Base-by-base conservation (phyloP, 2,329 filamentous ascomycete genomes). In the Penicillium sp. region DNA sequence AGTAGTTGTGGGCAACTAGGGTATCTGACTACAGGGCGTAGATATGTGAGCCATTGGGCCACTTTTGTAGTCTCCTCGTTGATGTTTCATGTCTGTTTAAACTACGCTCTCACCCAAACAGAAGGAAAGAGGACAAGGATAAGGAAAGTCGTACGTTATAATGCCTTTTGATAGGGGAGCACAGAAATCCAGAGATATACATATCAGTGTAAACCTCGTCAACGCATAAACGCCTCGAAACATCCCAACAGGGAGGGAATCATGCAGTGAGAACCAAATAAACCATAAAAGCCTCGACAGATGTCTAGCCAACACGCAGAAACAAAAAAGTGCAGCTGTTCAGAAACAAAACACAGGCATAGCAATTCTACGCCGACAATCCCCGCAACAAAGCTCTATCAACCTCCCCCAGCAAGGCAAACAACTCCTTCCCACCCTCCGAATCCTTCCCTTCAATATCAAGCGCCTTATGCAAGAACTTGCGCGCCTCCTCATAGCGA, bases 401-500 rank as follows among this genome's bases (percentile, higher is more conserved):
- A 70, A 90, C 74, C 51, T 82, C 82, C 49, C 81, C 80, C 67
- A 92, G 69, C 84, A 61, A 77, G 76, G 75, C 87, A 83, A 74
- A 83, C 60, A 80, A 73, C 70, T 77, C 79, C 69, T 75, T 80
- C 60, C 77, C 78, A 44, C 80, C 78, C 57, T 82, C 71, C 61
- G 72, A 64, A 65, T 60, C 76, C 45, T 70, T 85, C 13, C 88
- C 89, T 78, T 96, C 92, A 72, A 92, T 86, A 79, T 96, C 93
- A 55, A 96, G 74, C 0, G 85, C 92, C 69, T 85, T 82, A 62
- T 82, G 82, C 39, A 96, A 82, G 85, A 92, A 95, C 61, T 87
- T 85, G 66, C 81, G 81, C 1, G 92, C 92, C 83, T 97, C 93
- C 53, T 89, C 86, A 68, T 90, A 77, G 58, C 93, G 76, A 1